Percentiles rank a stretch among this genome's conserved stretches.
Conservation (phyloP, 2,329 filamentous ascomycete species). For the Xylaria hypoxylon region DNA sequence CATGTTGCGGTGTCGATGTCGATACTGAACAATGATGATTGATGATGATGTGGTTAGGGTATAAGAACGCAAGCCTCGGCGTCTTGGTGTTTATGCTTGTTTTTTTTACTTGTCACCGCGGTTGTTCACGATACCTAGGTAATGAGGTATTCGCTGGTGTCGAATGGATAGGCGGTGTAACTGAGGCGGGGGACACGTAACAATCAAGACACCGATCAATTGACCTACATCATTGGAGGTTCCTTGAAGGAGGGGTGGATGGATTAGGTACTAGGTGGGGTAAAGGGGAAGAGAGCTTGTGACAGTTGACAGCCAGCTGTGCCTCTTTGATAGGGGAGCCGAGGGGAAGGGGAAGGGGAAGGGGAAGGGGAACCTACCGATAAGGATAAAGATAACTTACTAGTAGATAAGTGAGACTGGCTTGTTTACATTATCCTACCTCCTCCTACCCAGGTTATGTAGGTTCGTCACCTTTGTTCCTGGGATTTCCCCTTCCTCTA, state of each 20-base stretch:
- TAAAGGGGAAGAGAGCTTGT: no score
- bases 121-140: background rate
- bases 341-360: no score
- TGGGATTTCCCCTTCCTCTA: background rate
- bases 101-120: background rate
- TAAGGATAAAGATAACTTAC: no score
- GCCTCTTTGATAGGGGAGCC: no score
- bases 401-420: no score
- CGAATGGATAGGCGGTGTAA: conserved; percentile 5
- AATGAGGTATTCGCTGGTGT: background rate
- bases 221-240: background rate
- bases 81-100: background rate
- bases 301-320: no score
- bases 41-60: background rate
- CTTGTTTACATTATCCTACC: no score
- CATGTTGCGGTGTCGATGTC: conserved; percentile 53
- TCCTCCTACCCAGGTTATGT: background rate
- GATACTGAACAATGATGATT: background rate
- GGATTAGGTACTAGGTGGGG: background rate
- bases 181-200: conserved; percentile 1
- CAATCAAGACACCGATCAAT: no score
- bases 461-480: background rate
- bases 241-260: no score
- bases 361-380: no score
- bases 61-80: background rate